phyloP scores from a whole-genome alignment of 1,284 basidiomycete species.

The Malassezia restricta region DNA sequence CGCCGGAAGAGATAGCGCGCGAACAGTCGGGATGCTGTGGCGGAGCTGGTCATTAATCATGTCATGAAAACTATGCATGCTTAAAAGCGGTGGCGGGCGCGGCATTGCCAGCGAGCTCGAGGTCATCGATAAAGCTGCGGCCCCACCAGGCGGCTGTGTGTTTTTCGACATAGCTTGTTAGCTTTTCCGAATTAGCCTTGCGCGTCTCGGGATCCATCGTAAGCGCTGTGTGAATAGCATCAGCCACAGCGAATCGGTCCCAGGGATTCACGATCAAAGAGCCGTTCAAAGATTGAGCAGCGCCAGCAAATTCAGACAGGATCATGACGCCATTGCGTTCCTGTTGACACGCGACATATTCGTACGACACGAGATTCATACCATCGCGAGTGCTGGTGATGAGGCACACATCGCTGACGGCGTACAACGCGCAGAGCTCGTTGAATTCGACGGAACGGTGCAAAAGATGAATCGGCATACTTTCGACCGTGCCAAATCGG shows the following conservation, averaged over 20 bases:
- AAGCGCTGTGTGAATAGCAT: slow-evolving; percentile 85
- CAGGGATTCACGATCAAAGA: slow-evolving; percentile 46
- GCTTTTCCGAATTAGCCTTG: slow-evolving; percentile 81
- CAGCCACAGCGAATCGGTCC: slow-evolving; percentile 71
- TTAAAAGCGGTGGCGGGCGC: not conserved
- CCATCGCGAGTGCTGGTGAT: slow-evolving; percentile 91
- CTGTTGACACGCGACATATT: slow-evolving; percentile 92
- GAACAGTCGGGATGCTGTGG: slow-evolving; percentile 3
- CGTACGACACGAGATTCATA: slow-evolving; percentile 99
- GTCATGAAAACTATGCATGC: slow-evolving; percentile 3
- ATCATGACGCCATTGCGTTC: slow-evolving; percentile 90
- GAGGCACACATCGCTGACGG: slow-evolving; percentile 87
- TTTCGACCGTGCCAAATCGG: slow-evolving; percentile 92
- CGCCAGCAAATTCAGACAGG: slow-evolving; percentile 93
- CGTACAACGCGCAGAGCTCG: slow-evolving; percentile 90
- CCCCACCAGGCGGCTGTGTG: slow-evolving; percentile 46
- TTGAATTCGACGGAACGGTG: slow-evolving; percentile 71
- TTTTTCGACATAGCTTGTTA: slow-evolving; percentile 57
- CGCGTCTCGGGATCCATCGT: slow-evolving; percentile 70
- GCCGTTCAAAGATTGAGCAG: slow-evolving; percentile 61
- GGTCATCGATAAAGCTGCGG: slow-evolving; percentile 33
- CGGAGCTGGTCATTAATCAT: not conserved
- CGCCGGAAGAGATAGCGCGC: slow-evolving; percentile 28
- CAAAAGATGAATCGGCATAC: slow-evolving; percentile 99
- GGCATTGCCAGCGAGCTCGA: not conserved